These are phyloP conservation scores for Leccinum pallidistipes DNA, from an alignment of 1,284 basidiomycete genomes.

Conservation along the genomic window DNA sequence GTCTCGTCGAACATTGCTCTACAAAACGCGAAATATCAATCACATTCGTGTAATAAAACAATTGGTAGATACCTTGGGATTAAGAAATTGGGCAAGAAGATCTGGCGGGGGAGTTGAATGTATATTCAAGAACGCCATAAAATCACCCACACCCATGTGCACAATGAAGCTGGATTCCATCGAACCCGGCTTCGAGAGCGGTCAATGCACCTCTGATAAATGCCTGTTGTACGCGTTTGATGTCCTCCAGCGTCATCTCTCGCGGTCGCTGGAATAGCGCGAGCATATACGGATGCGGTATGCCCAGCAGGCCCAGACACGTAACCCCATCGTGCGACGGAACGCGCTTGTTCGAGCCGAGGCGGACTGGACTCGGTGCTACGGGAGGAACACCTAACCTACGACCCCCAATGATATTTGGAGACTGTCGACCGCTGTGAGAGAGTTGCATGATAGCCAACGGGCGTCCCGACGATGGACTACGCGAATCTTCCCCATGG, in stretches of 20 bases:
- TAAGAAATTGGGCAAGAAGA: slow-evolving; percentile 84
- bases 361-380: slow-evolving; percentile 69
- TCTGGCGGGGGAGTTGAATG: slow-evolving; percentile 46
- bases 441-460: slow-evolving; percentile 82
- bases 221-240: slow-evolving; percentile 58
- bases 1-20: slow-evolving; percentile 74
- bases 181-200: slow-evolving; percentile 76
- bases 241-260: slow-evolving; percentile 60
- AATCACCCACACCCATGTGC: slow-evolving; percentile 79
- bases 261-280: slow-evolving; percentile 65
- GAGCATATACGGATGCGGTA: slow-evolving; percentile 40
- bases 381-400: slow-evolving; percentile 57
- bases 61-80: slow-evolving; percentile 56
- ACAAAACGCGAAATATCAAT: slow-evolving; percentile 4
- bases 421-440: slow-evolving; percentile 86
- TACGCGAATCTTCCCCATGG: slow-evolving; percentile 36
- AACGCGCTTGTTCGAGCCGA: slow-evolving; percentile 41
- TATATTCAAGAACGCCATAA: background rate
- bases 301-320: background rate
- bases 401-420: slow-evolving; percentile 71
- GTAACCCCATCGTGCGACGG: slow-evolving; percentile 8
- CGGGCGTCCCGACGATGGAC: slow-evolving; percentile 12
- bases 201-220: slow-evolving; percentile 75
- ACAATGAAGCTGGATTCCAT: slow-evolving; percentile 87
- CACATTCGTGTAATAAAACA: background rate